A percentile compares a stretch with the other conserved stretches of the same genome.
phyloP scores from a whole-genome alignment of 345 rosid species.

The Streptanthus diversifolius region DNA sequence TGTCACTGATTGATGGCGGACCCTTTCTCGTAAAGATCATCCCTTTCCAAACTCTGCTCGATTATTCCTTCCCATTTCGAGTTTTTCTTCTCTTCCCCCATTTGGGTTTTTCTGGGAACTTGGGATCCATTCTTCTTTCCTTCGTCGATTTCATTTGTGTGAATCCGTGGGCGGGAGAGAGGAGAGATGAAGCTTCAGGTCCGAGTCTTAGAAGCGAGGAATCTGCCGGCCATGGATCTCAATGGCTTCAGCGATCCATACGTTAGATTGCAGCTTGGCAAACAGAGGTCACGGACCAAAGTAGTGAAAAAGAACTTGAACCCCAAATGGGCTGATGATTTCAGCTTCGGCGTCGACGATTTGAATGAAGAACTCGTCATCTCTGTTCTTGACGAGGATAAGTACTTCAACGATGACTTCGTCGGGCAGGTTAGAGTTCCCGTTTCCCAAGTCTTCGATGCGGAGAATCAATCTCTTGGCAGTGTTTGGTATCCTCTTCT shows the following conservation, averaged over 20 bases:
- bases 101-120: not conserved
- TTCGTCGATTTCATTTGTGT: not conserved
- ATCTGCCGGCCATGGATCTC: conserved; percentile 80
- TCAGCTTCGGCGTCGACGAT: conserved; percentile 88
- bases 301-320: conserved; percentile 83
- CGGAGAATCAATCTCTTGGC: conserved; percentile 71
- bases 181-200: conserved; percentile 68
- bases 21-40: not conserved
- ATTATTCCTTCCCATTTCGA: not conserved
- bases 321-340: conserved; percentile 92
- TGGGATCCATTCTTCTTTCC: not conserved
- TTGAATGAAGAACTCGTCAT: conserved; percentile 77
- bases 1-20: not conserved
- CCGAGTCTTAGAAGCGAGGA: conserved; percentile 75
- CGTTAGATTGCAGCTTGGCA: conserved; percentile 76
- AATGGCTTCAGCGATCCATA: conserved; percentile 94
- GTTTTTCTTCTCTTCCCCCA: not conserved
- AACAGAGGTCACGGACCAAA: conserved; percentile 65
- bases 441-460: conserved; percentile 66
- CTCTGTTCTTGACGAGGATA: conserved; percentile 83
- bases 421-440: conserved; percentile 70
- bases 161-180: conserved; percentile 13
- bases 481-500: conserved; percentile 71
- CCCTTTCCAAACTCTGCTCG: not conserved
- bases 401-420: conserved; percentile 83